Evolutionary conservation across 805 yeast genomes (phyloP).

Genomic region (Ogataea angusta): DNA sequence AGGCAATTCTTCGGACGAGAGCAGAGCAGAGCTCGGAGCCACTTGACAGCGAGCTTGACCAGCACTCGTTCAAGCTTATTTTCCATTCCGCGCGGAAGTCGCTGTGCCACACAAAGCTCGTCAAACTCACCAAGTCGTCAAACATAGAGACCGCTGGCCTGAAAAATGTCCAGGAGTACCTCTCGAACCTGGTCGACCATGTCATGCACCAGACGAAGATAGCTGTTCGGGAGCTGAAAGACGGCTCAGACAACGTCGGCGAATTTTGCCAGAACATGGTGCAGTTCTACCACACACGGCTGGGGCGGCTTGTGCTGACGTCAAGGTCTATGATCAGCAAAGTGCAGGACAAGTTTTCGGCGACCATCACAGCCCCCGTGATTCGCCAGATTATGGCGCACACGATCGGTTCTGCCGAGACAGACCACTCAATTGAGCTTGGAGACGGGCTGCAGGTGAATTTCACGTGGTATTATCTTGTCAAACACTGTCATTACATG

Average conservation of each 20-base stretch:
- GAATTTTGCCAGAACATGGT: neutral
- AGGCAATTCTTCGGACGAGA: neutral
- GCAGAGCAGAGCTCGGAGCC: conserved; percentile 1
- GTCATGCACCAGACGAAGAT: neutral
- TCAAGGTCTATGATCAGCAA: neutral
- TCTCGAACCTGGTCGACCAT: neutral
- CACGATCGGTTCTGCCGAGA: neutral
- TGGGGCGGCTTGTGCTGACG: neutral
- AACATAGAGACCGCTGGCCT: conserved; percentile 19
- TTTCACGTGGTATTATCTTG: conserved; percentile 3
- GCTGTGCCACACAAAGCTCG: conserved; percentile 20
- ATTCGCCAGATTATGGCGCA: neutral
- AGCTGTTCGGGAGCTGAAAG: neutral
- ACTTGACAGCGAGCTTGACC: neutral
- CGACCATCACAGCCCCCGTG: neutral
- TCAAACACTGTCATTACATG: conserved; percentile 1
- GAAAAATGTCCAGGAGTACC: neutral
- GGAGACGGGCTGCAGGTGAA: neutral
- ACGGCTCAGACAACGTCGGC: neutral
- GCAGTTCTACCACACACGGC: neutral
- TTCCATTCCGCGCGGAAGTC: conserved; percentile 29
- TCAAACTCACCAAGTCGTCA: conserved; percentile 22
- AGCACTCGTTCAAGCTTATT: conserved; percentile 16
- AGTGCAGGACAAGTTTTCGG: neutral
- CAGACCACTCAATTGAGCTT: neutral